phyloP scores from a whole-genome alignment of 257 asterid genomes.

The Eustoma russellianum region DNA sequence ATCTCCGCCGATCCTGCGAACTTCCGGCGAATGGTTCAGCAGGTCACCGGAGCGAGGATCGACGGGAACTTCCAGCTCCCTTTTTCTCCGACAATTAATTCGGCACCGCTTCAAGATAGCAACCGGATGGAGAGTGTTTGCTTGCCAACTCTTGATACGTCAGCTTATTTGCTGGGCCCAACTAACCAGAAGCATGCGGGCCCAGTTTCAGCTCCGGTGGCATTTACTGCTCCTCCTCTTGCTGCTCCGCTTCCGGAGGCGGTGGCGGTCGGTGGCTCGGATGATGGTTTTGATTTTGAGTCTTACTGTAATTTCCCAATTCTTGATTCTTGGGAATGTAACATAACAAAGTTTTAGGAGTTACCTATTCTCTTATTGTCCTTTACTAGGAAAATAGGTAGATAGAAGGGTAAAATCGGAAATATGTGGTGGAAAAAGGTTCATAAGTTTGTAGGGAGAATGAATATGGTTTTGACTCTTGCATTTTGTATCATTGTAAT shows the following conservation, averaged over 20 bases:
- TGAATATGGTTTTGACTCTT: too few species aligned
- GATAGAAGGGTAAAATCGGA: too few species aligned
- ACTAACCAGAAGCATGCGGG: constrained; percentile 3
- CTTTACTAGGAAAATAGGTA: too few species aligned
- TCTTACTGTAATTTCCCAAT: constrained; percentile 63
- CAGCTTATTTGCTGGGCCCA: constrained; percentile 32
- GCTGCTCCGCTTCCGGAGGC: constrained; percentile 12
- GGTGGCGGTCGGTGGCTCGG: constrained; percentile 17
- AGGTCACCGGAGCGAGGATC: constrained; percentile 69
- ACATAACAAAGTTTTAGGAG: constrained; percentile 12
- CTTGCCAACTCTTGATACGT: constrained; percentile 48
- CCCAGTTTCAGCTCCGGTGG: constrained; percentile 14
- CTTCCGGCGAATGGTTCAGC: constrained; percentile 92
- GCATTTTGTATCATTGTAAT: too few species aligned
- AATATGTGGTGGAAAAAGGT: too few species aligned
- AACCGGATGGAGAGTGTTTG: constrained; percentile 23
- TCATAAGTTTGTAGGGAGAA: too few species aligned
- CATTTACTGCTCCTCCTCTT: constrained; percentile 12
- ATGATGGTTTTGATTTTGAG: constrained; percentile 40
- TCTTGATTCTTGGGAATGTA: constrained; percentile 71
- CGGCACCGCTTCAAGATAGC: constrained; percentile 42
- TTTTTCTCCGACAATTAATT: constrained; percentile 33
- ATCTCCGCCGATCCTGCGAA: constrained; percentile 83
- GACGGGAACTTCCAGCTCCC: constrained; percentile 28
- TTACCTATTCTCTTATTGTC: too few species aligned